Conservation (phyloP, 2,329 filamentous ascomycete species). For the Myriosclerotinia duriaeana region DNA sequence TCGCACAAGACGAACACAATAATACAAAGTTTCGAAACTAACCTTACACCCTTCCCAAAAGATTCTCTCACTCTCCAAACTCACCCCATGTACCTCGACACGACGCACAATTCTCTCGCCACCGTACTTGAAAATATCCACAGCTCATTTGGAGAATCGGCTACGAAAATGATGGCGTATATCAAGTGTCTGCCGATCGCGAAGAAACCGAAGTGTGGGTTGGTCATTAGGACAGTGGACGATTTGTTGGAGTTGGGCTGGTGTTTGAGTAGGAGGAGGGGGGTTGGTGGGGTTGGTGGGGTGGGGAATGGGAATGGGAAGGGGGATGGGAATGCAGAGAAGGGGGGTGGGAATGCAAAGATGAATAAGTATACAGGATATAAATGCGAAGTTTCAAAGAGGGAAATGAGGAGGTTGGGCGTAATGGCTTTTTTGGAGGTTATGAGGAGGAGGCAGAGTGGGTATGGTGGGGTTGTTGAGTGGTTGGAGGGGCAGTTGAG, state of each 20-base stretch:
- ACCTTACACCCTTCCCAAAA: constrained; percentile 33
- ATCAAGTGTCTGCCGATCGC: constrained; percentile 55
- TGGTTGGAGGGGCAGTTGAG: constrained; percentile 59
- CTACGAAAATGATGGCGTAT: constrained; percentile 70
- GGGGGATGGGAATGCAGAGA: constrained; percentile 23
- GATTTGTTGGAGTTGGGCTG: constrained; percentile 34
- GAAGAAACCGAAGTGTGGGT: constrained; percentile 54
- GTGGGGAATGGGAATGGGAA: constrained; percentile 34
- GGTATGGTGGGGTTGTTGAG: constrained; percentile 59
- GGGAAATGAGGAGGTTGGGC: constrained; percentile 50
- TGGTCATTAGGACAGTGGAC: constrained; percentile 50
- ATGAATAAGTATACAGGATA: constrained; percentile 24
- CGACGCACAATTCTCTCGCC: constrained; percentile 66
- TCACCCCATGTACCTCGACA: constrained; percentile 81
- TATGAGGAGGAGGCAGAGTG: constrained; percentile 69
- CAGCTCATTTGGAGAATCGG: constrained; percentile 73
- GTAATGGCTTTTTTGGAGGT: constrained; percentile 69
- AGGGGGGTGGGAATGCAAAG: constrained; percentile 13
- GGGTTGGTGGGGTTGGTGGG: constrained; percentile 28
- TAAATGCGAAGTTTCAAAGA: constrained; percentile 21
- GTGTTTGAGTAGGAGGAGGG: constrained; percentile 35
- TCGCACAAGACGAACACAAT: not conserved
- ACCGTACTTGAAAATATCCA: constrained; percentile 75
- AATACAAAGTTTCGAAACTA: no score
- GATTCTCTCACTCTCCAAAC: constrained; percentile 80